Conservation (phyloP, 2,329 filamentous ascomycete genomes). For the Purpureocillium lavendulum region DNA sequence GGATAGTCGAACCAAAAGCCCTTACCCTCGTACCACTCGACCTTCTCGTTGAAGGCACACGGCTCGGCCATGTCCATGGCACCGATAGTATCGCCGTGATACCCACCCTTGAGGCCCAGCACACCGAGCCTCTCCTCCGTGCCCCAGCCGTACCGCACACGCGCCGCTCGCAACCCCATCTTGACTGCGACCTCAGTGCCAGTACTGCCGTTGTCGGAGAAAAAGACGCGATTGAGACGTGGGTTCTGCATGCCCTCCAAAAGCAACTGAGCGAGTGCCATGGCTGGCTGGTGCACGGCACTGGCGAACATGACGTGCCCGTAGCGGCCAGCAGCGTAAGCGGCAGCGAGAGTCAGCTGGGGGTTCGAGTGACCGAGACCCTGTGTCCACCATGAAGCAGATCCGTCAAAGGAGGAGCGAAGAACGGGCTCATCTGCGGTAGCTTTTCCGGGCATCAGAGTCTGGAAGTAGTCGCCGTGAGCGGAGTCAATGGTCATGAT, state of each 20-base stretch:
- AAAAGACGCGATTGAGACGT: constrained; percentile 65
- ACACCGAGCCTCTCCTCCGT: constrained; percentile 52
- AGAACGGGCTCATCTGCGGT: constrained; percentile 10
- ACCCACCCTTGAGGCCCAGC: constrained; percentile 69
- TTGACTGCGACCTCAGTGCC: constrained; percentile 79
- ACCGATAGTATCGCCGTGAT: constrained; percentile 82
- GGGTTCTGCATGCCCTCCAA: constrained; percentile 52
- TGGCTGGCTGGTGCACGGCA: constrained; percentile 69
- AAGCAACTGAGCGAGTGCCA: constrained; percentile 58
- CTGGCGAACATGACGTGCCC: constrained; percentile 85
- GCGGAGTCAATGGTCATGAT: constrained; percentile 76
- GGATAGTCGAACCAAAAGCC: constrained; percentile 80
- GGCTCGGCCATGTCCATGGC: constrained; percentile 82
- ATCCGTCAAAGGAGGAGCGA: constrained; percentile 66
- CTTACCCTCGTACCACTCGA: constrained; percentile 76
- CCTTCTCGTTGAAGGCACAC: constrained; percentile 68
- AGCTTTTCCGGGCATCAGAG: constrained; percentile 15
- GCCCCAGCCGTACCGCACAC: constrained; percentile 58
- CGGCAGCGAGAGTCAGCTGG: constrained; percentile 61
- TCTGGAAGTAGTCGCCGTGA: constrained; percentile 70
- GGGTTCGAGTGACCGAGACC: constrained; percentile 75
- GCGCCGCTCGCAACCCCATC: constrained; percentile 68
- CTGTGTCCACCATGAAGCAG: constrained; percentile 88
- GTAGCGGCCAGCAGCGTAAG: constrained; percentile 75
- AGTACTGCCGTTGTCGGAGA: constrained; percentile 76